Percentiles rank a stretch among this genome's conserved stretches.
These are phyloP conservation scores for Cyclostephanos invisitatus DNA, from an alignment of 108 stramenopile genomes.

Conservation along the genomic window DNA sequence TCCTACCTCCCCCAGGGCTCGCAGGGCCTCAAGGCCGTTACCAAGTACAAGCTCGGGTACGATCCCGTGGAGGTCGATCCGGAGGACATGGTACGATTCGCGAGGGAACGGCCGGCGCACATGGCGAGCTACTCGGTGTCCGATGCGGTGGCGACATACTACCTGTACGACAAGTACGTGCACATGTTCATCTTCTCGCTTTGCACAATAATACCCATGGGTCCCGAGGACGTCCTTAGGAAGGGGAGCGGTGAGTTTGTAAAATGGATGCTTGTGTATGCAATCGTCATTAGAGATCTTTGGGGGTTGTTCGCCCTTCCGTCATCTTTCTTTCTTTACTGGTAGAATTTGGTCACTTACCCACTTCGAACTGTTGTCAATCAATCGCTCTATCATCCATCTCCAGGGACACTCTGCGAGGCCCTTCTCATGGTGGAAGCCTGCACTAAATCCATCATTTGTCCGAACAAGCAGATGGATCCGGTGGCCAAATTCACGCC, in stretches of 20 bases:
- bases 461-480: conserved; percentile 98
- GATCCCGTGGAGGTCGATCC: conserved; percentile 99
- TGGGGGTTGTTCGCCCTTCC: no score
- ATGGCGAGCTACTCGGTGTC: conserved; percentile 99
- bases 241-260: conserved; percentile 87
- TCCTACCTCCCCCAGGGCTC: conserved; percentile 98
- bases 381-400: neutral
- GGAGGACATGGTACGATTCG: conserved; percentile 98
- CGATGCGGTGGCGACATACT: conserved; percentile 99
- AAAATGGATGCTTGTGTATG: no score
- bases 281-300: no score
- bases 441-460: conserved; percentile 88
- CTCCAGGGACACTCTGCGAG: conserved; percentile 93
- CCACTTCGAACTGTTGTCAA: neutral
- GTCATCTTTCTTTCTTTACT: no score
- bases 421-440: conserved; percentile 98
- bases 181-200: conserved; percentile 98
- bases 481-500: conserved; percentile 82
- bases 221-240: conserved; percentile 96
- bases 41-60: conserved; percentile 97
- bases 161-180: conserved; percentile 97
- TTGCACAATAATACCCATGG: conserved; percentile 99
- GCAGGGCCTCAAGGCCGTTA: conserved; percentile 98
- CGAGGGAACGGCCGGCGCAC: conserved; percentile 87
- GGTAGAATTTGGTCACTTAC: neutral